Conservation (phyloP, 352 stramenopile genomes). For the Globisporangium polare region DNA sequence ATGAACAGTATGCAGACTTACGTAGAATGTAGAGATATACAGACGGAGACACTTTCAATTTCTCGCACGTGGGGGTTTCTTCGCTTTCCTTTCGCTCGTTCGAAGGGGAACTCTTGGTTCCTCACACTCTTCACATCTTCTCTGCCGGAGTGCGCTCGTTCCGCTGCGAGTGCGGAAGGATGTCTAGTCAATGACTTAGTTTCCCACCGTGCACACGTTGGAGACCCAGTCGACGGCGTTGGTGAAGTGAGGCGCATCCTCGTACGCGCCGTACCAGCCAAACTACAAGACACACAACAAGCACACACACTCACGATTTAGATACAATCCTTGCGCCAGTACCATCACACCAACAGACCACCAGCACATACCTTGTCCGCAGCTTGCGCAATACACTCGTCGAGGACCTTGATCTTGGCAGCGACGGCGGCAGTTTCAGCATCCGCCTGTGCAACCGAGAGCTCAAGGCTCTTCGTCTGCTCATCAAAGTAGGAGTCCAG, state of each 20-base stretch:
- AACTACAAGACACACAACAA: slow-evolving; percentile 25
- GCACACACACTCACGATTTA: neutral
- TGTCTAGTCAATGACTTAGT: slow-evolving; percentile 1
- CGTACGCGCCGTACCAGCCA: slow-evolving; percentile 52
- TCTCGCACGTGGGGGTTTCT: neutral
- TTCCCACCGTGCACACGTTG: slow-evolving; percentile 30
- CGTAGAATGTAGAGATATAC: slow-evolving; percentile 2
- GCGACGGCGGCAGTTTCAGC: slow-evolving; percentile 17
- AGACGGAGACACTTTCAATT: slow-evolving; percentile 7
- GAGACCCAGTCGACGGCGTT: slow-evolving; percentile 47
- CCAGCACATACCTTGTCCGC: slow-evolving; percentile 35
- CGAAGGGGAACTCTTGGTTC: neutral
- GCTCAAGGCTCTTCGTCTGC: slow-evolving; percentile 27
- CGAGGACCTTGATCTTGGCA: slow-evolving; percentile 21
- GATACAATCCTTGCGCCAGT: neutral
- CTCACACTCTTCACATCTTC: neutral
- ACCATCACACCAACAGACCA: neutral
- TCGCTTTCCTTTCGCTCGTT: neutral
- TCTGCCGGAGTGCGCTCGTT: neutral
- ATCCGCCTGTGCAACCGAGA: slow-evolving; percentile 20
- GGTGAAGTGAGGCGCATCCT: slow-evolving; percentile 37
- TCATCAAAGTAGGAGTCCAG: slow-evolving; percentile 26
- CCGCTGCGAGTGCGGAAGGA: neutral
- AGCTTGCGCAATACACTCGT: slow-evolving; percentile 42
- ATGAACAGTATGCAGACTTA: slow-evolving; percentile 1